Evolutionary conservation across 305 asterid species (phyloP), one percentile per base, ranked within the genome.

Genomic region (Solanum hybrid): DNA sequence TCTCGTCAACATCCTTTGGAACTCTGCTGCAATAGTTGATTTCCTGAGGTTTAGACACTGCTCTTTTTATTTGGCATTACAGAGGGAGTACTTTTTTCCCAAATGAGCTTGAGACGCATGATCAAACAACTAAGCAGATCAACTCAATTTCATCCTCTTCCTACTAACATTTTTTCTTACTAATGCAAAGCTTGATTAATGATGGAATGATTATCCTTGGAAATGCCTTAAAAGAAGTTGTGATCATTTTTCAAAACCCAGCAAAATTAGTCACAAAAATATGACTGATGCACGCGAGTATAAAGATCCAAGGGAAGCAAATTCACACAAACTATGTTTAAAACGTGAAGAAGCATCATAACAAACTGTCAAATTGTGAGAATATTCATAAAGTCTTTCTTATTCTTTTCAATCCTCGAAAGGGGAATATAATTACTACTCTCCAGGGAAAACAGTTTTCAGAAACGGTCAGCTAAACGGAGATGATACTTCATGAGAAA

Each of bases 1-100:
- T 93, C 98, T 94, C 75, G 93, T 91, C 93, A 91, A 92, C 99
- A 97, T 95, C 90, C 90, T 69, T 24, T 24, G 32, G 32, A 26
- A 69, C 17, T 69, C 32, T 69, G 75, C 76, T 7, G 71, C 11
- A 2, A 60, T 60, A 3, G 71, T 60, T 60, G 71, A 60, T 60
- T 19, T 60, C 69, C 69, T 56, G 69, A 56, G 69, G 24, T 56
- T 56, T 51, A 51, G 66, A 51, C 66, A 51, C n/a, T 51, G n/a
- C 66, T 56, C 14, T 66, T 66, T 66, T 24, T 66, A 22, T 66
- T 66, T n/a, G 73, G 27, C 27, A 66, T 66, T 51, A 15, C 66
- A 51, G 66, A 60, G 26, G 71, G 26, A 60, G 73, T 64, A 22
- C 12, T 64, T 64, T 64, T 27, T 71, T 29, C 3, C n/a, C 79